Percentiles rank a stretch among this genome's conserved stretches.
These are phyloP conservation scores for Leccinum olivaceopallidum DNA, from an alignment of 768 basidiomycete species.

Conservation along the genomic window DNA sequence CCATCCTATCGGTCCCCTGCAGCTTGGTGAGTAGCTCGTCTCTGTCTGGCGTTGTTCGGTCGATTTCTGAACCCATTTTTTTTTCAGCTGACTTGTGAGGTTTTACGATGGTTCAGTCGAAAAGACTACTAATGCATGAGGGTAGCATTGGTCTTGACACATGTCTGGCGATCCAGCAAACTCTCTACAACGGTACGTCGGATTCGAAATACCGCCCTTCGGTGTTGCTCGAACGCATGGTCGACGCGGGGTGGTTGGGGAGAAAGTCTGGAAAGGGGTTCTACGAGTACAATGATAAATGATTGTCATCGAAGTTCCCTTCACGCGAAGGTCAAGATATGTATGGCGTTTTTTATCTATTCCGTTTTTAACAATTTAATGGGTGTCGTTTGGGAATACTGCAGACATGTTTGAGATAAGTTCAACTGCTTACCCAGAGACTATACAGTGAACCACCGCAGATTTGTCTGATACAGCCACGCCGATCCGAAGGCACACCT, in stretches of 20 bases:
- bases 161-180: conserved; percentile 90
- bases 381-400: too few relatives aligned
- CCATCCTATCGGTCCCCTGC: conserved; percentile 93
- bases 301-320: not conserved
- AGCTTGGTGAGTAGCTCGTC: conserved; percentile 57
- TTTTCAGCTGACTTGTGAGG: conserved; percentile 34
- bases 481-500: too few relatives aligned
- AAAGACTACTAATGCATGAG: not conserved
- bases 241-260: conserved; percentile 93
- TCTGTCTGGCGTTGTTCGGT: not conserved
- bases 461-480: too few relatives aligned
- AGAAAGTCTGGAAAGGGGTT: conserved; percentile 94
- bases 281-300: conserved; percentile 69
- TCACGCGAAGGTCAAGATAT: not conserved
- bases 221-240: conserved; percentile 90
- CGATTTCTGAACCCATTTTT: conserved; percentile 8
- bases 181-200: conserved; percentile 82
- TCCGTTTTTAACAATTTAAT: not conserved
- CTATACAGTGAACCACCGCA: too few relatives aligned
- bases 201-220: conserved; percentile 96
- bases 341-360: not conserved
- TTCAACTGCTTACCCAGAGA: too few relatives aligned
- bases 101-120: not conserved
- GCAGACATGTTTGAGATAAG: too few relatives aligned
- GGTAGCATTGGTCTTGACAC: conserved; percentile 95